A percentile compares a stretch with the other conserved stretches of the same genome.
These are phyloP conservation scores for Dissophora ornata DNA, from an alignment of 192 early-diverging fungal species.

Conservation along the genomic window DNA sequence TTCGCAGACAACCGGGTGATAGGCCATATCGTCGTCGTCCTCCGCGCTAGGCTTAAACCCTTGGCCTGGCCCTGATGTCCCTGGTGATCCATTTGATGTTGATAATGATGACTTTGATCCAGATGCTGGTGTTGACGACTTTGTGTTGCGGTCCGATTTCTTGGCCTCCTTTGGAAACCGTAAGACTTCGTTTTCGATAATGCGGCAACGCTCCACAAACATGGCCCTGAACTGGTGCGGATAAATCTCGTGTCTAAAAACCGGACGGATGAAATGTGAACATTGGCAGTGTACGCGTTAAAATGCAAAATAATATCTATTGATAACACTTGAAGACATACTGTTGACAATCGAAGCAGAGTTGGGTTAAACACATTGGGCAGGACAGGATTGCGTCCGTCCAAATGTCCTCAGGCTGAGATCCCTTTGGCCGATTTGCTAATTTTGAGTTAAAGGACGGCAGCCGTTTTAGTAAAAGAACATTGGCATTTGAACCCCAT, in stretches of 20 bases:
- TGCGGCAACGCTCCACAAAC: slow-evolving; percentile 73
- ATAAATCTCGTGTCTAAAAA: slow-evolving; percentile 68
- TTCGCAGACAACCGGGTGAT: slow-evolving; percentile 67
- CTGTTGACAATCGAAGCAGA: slow-evolving; percentile 73
- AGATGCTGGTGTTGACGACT: not conserved
- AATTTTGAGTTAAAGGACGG: too few relatives aligned
- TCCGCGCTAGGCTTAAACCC: slow-evolving; percentile 24
- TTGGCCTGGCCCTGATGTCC: not conserved
- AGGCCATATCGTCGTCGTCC: slow-evolving; percentile 46
- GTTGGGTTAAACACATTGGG: slow-evolving; percentile 68
- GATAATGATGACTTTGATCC: not conserved
- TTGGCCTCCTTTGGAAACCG: slow-evolving; percentile 47
- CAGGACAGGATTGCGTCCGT: slow-evolving; percentile 72
- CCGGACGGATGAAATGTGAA: too few relatives aligned
- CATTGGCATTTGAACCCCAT: not conserved
- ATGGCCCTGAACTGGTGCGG: slow-evolving; percentile 73
- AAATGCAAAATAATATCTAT: not conserved
- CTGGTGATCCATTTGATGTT: not conserved
- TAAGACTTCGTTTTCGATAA: slow-evolving; percentile 56
- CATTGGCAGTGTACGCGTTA: too few relatives aligned
- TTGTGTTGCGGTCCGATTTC: slow-evolving; percentile 8
- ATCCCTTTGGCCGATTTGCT: slow-evolving; percentile 39
- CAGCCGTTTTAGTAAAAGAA: not conserved
- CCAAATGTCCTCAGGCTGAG: slow-evolving; percentile 30
- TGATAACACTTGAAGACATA: slow-evolving; percentile 29